Evolutionary conservation across 352 stramenopile genomes (phyloP).

Genomic region (Phytopythium mirpurense): DNA sequence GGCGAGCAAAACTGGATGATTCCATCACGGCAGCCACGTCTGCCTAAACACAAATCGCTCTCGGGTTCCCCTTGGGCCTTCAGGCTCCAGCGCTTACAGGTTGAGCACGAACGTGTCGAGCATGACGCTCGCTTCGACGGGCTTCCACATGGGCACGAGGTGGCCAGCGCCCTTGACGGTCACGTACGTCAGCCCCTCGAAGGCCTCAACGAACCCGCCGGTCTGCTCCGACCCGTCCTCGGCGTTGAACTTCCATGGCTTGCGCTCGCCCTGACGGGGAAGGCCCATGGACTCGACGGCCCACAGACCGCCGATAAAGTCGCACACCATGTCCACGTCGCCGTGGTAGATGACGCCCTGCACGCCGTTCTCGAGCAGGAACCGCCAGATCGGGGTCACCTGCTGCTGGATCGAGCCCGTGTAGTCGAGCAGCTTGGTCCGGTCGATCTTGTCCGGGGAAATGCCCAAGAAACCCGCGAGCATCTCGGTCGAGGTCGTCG

Average conservation of each 20-base stretch:
- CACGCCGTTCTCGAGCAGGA: slow-evolving; percentile 38
- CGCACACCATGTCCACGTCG: slow-evolving; percentile 64
- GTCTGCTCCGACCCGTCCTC: slow-evolving; percentile 53
- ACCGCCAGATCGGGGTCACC: slow-evolving; percentile 57
- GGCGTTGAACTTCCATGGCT: slow-evolving; percentile 31
- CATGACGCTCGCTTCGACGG: slow-evolving; percentile 60
- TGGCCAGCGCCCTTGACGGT: slow-evolving; percentile 91
- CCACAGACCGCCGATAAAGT: slow-evolving; percentile 65
- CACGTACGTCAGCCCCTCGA: slow-evolving; percentile 80
- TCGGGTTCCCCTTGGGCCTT: too few species aligned
- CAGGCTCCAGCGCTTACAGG: background rate
- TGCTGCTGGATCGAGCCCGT: slow-evolving; percentile 29
- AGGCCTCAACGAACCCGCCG: slow-evolving; percentile 79
- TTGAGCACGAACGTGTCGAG: slow-evolving; percentile 67
- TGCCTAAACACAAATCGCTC: too few species aligned
- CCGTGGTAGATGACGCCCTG: slow-evolving; percentile 69
- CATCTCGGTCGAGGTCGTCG: slow-evolving; percentile 29
- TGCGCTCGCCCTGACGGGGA: slow-evolving; percentile 19
- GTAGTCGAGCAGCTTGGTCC: slow-evolving; percentile 45
- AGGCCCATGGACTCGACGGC: slow-evolving; percentile 57
- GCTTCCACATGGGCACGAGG: slow-evolving; percentile 84
- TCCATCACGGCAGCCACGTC: too few species aligned
- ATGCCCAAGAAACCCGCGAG: slow-evolving; percentile 31
- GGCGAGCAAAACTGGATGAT: too few species aligned
- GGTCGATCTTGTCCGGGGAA: slow-evolving; percentile 22